These are phyloP conservation scores for Pleurotus giganteus DNA, from an alignment of 768 basidiomycete genomes.

Conservation along the genomic window DNA sequence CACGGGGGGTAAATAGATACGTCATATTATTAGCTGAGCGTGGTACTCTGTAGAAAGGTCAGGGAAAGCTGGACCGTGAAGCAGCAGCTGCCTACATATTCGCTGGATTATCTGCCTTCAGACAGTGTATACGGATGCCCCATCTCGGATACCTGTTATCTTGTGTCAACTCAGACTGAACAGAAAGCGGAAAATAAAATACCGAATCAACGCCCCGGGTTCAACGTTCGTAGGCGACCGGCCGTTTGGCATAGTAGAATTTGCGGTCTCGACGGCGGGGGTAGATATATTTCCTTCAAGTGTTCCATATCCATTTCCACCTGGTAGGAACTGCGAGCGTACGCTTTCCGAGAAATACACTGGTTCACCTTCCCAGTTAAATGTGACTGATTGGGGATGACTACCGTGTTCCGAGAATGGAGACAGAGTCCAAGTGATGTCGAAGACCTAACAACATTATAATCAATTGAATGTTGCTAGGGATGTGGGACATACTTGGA, in stretches of 20 bases:
- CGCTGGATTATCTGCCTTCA: slow-evolving; percentile 25
- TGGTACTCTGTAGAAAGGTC: slow-evolving; percentile 16
- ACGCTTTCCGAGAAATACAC: slow-evolving; percentile 38
- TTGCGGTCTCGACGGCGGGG: slow-evolving; percentile 15
- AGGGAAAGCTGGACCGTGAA: neutral
- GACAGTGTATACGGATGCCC: slow-evolving; percentile 38
- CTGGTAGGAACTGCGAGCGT: slow-evolving; percentile 28
- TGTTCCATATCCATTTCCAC: slow-evolving; percentile 37
- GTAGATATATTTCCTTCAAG: slow-evolving; percentile 25
- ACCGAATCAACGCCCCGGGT: slow-evolving; percentile 29
- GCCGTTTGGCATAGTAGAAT: neutral
- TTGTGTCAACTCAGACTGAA: neutral
- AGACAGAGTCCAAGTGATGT: slow-evolving; percentile 37
- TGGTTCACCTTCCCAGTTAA: slow-evolving; percentile 28
- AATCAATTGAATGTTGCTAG: neutral
- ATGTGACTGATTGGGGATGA: slow-evolving; percentile 30
- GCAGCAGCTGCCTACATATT: slow-evolving; percentile 38
- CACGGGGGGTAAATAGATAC: slow-evolving; percentile 35
- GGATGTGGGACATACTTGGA: slow-evolving; percentile 23
- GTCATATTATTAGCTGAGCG: slow-evolving; percentile 20
- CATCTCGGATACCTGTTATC: slow-evolving; percentile 33
- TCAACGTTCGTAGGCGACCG: slow-evolving; percentile 16
- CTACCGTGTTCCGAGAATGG: slow-evolving; percentile 33
- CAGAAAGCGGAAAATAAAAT: neutral
- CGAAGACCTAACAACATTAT: slow-evolving; percentile 22